phyloP scores from a whole-genome alignment of 202 grass and related monocot genomes.

The Dendrocalamus latiflorus region DNA sequence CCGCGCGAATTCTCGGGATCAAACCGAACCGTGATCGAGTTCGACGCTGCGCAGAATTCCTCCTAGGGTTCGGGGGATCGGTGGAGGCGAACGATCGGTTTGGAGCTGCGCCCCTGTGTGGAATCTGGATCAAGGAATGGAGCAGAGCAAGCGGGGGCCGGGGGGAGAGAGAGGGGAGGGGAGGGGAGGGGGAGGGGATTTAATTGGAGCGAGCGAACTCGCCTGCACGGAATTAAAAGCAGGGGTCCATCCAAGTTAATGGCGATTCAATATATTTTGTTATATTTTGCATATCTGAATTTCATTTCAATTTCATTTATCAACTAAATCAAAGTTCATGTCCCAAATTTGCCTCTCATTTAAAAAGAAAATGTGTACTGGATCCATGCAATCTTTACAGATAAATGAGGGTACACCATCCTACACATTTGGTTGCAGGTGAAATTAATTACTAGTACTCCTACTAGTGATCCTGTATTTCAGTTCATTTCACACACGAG shows the following conservation, averaged over 20 bases:
- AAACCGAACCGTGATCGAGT: slow-evolving; percentile 36
- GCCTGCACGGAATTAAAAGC: slow-evolving; percentile 57
- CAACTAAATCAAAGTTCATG: slow-evolving; percentile 6
- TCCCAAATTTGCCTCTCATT: neutral
- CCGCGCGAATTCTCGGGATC: slow-evolving; percentile 34
- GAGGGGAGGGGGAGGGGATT: neutral
- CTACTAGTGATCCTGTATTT: neutral
- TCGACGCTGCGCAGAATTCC: neutral
- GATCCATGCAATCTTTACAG: neutral
- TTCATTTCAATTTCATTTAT: neutral
- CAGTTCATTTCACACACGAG: neutral
- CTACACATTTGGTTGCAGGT: neutral
- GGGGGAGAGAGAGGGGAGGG: neutral
- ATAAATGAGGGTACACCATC: no score
- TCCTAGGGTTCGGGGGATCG: slow-evolving; percentile 2
- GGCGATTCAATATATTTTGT: slow-evolving; percentile 25
- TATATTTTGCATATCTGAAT: neutral
- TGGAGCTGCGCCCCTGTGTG: neutral
- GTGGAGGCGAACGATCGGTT: neutral
- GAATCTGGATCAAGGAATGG: slow-evolving; percentile 49
- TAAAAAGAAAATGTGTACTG: neutral
- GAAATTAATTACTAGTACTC: neutral
- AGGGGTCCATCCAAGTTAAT: slow-evolving; percentile 26
- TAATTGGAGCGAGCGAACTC: slow-evolving; percentile 54
- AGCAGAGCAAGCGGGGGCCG: slow-evolving; percentile 23